Evolutionary conservation across 331 rosid genomes (phyloP).

Genomic region (Malus hybrid): DNA sequence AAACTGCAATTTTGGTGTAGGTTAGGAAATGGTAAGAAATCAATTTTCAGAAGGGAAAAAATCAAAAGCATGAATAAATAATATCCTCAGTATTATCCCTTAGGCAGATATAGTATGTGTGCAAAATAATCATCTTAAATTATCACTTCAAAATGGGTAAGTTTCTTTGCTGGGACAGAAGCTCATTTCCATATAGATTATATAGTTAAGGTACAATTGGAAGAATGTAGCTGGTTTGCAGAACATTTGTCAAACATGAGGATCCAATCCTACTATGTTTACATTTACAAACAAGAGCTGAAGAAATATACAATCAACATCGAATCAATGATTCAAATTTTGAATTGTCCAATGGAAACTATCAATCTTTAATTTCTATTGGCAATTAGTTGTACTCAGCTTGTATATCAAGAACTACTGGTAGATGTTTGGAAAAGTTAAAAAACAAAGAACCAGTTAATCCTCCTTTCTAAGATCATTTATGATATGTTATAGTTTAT

Average conservation of each 20-base stretch:
- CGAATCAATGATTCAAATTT: neutral
- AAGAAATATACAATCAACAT: too few species aligned
- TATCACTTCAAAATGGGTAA: neutral
- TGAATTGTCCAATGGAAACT: neutral
- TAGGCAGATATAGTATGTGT: too few species aligned
- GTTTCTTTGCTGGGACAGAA: neutral
- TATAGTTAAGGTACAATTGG: neutral
- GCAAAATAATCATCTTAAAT: neutral
- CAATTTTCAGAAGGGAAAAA: neutral
- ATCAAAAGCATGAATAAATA: neutral
- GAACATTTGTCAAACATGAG: too few species aligned
- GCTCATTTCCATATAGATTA: neutral
- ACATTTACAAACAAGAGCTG: neutral
- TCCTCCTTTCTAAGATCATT: too few species aligned
- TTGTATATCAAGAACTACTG: neutral
- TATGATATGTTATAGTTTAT: too few species aligned
- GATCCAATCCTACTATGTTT: too few species aligned
- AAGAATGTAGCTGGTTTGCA: neutral
- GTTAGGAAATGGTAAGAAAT: neutral
- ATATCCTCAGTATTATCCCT: neutral
- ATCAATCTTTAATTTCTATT: neutral
- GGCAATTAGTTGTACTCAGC: neutral
- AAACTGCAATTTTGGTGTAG: slow-evolving; percentile 49
- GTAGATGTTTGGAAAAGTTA: neutral
- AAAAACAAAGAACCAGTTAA: too few species aligned